Evolutionary conservation across 257 asterid species (phyloP).

Genomic region (Capsicum rhomboideum): DNA sequence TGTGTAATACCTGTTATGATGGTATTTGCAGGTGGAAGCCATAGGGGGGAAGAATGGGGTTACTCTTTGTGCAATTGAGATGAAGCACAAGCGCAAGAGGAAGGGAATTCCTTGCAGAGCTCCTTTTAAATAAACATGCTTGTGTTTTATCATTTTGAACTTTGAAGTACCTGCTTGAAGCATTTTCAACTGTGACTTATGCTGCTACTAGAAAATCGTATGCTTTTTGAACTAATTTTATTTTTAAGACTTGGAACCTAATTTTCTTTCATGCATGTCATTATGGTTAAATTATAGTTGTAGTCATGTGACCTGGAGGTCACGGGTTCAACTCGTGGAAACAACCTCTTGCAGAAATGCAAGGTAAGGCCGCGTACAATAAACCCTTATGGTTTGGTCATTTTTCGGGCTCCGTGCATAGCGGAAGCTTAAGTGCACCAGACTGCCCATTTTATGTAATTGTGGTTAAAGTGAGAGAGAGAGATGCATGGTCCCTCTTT

Average conservation of each 20-base stretch:
- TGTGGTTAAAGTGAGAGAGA: no score
- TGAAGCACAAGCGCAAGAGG: neutral
- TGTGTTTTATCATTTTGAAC: neutral
- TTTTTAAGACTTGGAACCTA: neutral
- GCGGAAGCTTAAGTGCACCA: no score
- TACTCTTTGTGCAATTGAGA: neutral
- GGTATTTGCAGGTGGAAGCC: slow-evolving; percentile 10
- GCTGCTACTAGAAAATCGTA: neutral
- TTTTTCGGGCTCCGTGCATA: no score
- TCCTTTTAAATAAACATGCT: neutral
- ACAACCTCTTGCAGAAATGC: no score
- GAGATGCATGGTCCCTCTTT: neutral
- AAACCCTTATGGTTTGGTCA: no score
- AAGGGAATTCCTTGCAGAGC: slow-evolving; percentile 10
- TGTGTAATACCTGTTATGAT: neutral
- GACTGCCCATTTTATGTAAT: no score
- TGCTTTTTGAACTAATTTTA: neutral
- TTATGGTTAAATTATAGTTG: neutral
- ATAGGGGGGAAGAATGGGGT: neutral
- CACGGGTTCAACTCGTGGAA: no score
- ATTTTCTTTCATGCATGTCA: neutral
- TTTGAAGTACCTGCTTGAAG: neutral
- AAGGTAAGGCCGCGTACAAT: no score
- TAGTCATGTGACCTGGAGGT: no score
- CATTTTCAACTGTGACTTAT: neutral